These are phyloP conservation scores for Tuber microsphaerosporum DNA, from an alignment of 495 filamentous ascomycete genomes.

Conservation along the genomic window DNA sequence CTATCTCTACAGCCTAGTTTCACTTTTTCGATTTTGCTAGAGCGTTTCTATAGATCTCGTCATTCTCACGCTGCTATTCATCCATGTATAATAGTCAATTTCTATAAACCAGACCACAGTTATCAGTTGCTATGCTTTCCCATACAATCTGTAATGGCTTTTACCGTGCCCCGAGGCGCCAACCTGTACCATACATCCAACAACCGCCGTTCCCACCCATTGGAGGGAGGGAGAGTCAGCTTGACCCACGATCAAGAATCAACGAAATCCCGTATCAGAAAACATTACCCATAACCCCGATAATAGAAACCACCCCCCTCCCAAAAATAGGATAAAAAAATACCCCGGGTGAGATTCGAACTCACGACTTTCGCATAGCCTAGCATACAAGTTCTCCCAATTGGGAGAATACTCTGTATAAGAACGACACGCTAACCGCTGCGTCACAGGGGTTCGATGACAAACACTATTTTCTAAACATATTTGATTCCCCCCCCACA, in stretches of 20 bases:
- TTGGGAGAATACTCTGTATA: slow-evolving; percentile 38
- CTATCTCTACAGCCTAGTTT: background rate
- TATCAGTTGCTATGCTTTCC: background rate
- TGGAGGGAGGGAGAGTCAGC: background rate
- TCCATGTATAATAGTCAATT: background rate
- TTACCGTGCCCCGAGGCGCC: background rate
- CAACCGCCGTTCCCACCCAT: background rate
- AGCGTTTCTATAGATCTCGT: background rate
- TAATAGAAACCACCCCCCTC: background rate
- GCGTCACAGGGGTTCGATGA: slow-evolving; percentile 35
- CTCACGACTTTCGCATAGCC: slow-evolving; percentile 40
- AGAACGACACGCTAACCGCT: slow-evolving; percentile 40
- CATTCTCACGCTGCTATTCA: background rate
- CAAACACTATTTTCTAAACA: background rate
- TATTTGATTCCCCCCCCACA: background rate
- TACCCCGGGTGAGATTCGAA: slow-evolving; percentile 40
- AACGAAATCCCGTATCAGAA: background rate
- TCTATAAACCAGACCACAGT: background rate
- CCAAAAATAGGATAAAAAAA: slow-evolving; percentile 20
- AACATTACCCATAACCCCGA: background rate
- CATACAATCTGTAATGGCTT: background rate
- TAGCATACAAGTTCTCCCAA: slow-evolving; percentile 37
- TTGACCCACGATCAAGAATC: background rate
- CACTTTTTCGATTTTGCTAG: background rate
- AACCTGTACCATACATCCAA: background rate